These are phyloP conservation scores for Mycotypha africana DNA, from an alignment of 371 early-diverging fungal genomes.

Conservation along the genomic window DNA sequence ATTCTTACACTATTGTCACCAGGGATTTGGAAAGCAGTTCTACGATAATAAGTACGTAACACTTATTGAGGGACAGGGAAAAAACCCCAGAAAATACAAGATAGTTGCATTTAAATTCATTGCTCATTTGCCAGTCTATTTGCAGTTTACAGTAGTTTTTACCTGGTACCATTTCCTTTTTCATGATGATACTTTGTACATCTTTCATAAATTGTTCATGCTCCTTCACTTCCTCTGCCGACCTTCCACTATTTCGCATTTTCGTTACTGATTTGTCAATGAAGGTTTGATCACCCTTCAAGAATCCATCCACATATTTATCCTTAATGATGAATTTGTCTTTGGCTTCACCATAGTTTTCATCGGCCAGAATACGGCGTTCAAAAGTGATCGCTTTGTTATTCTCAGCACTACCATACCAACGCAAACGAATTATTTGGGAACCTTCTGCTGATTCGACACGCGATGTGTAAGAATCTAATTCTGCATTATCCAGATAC, in stretches of 20 bases:
- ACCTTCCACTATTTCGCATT: conserved; percentile 68
- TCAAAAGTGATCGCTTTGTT: conserved; percentile 84
- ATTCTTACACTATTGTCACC: conserved; percentile 97
- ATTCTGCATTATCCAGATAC: conserved; percentile 91
- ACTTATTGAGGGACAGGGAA: no score
- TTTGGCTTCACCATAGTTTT: conserved; percentile 97
- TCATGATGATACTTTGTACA: conserved; percentile 74
- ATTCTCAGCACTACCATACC: conserved; percentile 82
- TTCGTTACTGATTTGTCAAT: conserved; percentile 74
- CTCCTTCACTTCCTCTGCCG: conserved; percentile 75
- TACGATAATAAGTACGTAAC: conserved; percentile 94
- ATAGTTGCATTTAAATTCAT: not conserved
- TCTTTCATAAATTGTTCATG: conserved; percentile 73
- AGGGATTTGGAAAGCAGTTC: conserved; percentile 99
- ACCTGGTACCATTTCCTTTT: conserved; percentile 65
- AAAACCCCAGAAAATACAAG: not conserved
- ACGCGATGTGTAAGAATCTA: conserved; percentile 90
- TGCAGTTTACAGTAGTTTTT: no score
- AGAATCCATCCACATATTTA: conserved; percentile 84
- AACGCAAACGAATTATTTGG: conserved; percentile 84
- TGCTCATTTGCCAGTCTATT: conserved; percentile 66
- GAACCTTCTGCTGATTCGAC: conserved; percentile 90
- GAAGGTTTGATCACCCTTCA: conserved; percentile 72
- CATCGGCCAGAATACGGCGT: conserved; percentile 96
- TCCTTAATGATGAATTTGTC: conserved; percentile 95